phyloP scores from a whole-genome alignment of 148 eudicot genomes.

The Rhododendron williamsianum region DNA sequence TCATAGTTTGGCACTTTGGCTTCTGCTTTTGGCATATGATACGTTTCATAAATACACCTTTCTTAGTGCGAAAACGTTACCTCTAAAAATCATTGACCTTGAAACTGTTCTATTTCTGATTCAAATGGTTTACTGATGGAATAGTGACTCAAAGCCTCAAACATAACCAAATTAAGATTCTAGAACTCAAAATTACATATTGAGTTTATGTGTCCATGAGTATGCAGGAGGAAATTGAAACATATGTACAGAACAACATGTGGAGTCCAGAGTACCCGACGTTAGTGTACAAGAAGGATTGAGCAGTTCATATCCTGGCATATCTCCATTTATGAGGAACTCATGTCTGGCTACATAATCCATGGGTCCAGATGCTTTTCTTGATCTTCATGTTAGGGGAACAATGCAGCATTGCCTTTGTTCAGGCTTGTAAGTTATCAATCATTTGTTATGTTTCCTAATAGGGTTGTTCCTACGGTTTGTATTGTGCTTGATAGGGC shows the following conservation, averaged over 20 bases:
- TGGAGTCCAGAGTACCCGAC: constrained; percentile 93
- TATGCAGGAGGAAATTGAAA: constrained; percentile 66
- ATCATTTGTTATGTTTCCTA: not conserved
- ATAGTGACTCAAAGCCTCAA: not conserved
- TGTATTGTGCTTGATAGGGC: not conserved
- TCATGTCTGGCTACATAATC: not conserved
- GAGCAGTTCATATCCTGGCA: constrained; percentile 7
- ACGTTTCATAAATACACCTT: not conserved
- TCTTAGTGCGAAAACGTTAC: not conserved
- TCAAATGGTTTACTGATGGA: not conserved
- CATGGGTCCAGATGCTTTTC: not conserved
- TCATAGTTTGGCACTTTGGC: not conserved
- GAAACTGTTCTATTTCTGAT: not conserved
- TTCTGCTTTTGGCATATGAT: not conserved
- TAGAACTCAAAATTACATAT: not conserved
- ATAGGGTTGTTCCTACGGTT: not conserved
- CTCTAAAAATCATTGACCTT: not conserved
- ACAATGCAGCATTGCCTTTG: not conserved
- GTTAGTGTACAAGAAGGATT: constrained; percentile 64
- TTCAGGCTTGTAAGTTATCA: constrained; percentile 1
- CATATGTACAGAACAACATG: constrained; percentile 74
- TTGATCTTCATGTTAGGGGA: not conserved
- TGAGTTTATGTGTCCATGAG: not conserved
- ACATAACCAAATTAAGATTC: not conserved
- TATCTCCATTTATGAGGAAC: not conserved